Evolutionary conservation across 129 eudicot genomes (phyloP).

Genomic region (Scalesia atractyloides): DNA sequence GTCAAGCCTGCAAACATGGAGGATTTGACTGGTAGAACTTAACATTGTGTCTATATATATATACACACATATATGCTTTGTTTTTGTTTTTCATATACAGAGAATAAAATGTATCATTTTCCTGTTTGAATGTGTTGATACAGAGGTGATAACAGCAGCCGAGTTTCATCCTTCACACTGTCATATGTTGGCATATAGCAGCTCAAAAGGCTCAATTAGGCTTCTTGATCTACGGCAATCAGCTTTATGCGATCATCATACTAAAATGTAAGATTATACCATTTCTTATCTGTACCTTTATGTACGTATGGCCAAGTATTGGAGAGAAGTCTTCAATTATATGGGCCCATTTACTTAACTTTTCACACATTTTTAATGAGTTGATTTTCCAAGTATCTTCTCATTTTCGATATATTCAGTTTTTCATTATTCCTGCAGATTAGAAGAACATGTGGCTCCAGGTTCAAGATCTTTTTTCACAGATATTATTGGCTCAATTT

Average conservation of each 20-base stretch:
- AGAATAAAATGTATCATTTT: slow-evolving; percentile 3
- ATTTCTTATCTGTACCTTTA: neutral
- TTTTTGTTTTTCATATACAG: neutral
- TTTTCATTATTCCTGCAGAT: slow-evolving; percentile 43
- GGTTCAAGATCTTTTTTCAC: slow-evolving; percentile 94
- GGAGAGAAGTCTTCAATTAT: neutral
- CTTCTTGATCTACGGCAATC: slow-evolving; percentile 91
- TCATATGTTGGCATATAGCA: slow-evolving; percentile 84
- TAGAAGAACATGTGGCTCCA: slow-evolving; percentile 79
- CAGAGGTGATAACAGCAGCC: slow-evolving; percentile 97
- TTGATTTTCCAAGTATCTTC: neutral
- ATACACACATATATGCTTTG: neutral
- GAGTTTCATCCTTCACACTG: slow-evolving; percentile 94
- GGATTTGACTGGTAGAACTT: slow-evolving; percentile 78
- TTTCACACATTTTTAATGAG: neutral
- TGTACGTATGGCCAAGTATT: neutral
- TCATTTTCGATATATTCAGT: neutral
- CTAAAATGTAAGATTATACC: slow-evolving; percentile 66
- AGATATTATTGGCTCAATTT: slow-evolving; percentile 84
- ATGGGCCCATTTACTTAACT: neutral
- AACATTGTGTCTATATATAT: neutral
- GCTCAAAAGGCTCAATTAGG: slow-evolving; percentile 94
- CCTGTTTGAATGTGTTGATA: slow-evolving; percentile 29
- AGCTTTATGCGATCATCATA: slow-evolving; percentile 86
- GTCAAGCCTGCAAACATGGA: slow-evolving; percentile 95